Conservation (phyloP, 2,329 filamentous ascomycete genomes). For the Colletotrichum trifolii region DNA sequence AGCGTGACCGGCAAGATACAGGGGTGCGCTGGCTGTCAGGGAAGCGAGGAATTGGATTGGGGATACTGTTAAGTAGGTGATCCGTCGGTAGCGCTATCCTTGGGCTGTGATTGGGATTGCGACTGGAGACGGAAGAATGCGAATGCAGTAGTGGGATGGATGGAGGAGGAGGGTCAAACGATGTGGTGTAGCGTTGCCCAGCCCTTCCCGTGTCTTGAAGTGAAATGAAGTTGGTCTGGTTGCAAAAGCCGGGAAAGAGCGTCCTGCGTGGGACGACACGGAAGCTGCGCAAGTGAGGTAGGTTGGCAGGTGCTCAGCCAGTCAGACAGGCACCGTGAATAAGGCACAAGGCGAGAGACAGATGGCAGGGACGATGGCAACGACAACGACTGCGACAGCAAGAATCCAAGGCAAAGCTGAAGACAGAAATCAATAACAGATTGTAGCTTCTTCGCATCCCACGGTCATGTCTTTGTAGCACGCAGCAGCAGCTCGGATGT, state of each 20-base stretch:
- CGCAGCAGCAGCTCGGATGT: slow-evolving; percentile 28
- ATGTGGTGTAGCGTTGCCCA: slow-evolving; percentile 8
- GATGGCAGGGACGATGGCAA: neutral
- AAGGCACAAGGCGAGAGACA: neutral
- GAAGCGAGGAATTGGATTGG: slow-evolving; percentile 26
- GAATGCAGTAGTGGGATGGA: no score
- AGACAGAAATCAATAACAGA: neutral
- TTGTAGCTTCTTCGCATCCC: neutral
- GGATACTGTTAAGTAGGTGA: slow-evolving; percentile 17
- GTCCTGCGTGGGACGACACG: no score
- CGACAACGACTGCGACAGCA: neutral
- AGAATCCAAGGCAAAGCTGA: slow-evolving; percentile 2
- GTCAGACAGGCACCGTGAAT: no score
- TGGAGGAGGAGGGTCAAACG: slow-evolving; percentile 4
- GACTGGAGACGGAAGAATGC: no score
- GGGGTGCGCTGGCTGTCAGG: slow-evolving; percentile 19
- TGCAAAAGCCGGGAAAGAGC: no score
- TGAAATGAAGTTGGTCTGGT: neutral
- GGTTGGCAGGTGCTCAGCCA: no score
- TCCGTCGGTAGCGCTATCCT: slow-evolving; percentile 27
- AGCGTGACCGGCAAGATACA: slow-evolving; percentile 28
- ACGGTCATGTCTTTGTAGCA: slow-evolving; percentile 24
- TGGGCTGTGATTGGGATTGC: neutral
- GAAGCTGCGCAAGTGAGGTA: no score
- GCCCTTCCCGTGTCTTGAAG: slow-evolving; percentile 6